phyloP scores from a whole-genome alignment of 106 monocot genomes.

The Phalaenopsis equestris region DNA sequence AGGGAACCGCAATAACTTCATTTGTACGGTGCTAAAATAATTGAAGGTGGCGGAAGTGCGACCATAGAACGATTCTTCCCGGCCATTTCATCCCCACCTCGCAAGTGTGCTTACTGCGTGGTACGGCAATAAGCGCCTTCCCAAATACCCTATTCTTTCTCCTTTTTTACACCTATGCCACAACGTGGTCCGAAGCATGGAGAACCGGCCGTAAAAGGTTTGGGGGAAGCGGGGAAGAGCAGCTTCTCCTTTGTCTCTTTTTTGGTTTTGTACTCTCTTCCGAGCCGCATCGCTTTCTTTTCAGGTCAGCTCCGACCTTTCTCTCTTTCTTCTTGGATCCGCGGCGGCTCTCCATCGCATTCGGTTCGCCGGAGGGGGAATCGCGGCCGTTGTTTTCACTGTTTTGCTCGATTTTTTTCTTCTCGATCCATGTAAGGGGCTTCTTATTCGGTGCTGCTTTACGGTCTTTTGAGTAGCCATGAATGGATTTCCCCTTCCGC shows the following conservation, averaged over 20 bases:
- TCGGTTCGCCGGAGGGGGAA: not conserved
- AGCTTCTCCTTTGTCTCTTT: not conserved
- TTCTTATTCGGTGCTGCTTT: not conserved
- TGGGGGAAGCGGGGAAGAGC: not conserved
- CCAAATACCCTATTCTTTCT: not conserved
- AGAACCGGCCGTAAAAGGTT: constrained; percentile 8
- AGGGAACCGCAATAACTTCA: not conserved
- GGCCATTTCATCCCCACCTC: not conserved
- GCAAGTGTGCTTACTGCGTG: not conserved
- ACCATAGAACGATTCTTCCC: not conserved
- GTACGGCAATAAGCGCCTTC: not conserved
- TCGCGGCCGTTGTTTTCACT: not conserved
- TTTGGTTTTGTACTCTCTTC: not conserved
- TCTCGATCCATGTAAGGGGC: not conserved
- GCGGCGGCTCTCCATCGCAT: not conserved
- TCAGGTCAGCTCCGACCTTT: not conserved
- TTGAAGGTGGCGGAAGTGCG: not conserved
- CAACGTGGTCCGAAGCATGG: not conserved
- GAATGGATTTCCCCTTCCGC: not conserved
- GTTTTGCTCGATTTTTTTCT: not conserved
- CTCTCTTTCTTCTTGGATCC: not conserved
- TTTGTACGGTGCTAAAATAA: constrained; percentile 3
- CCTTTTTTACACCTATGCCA: constrained; percentile 7
- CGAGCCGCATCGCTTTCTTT: constrained; percentile 8
- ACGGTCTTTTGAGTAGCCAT: not conserved